phyloP scores from a whole-genome alignment of 148 eudicot species.

The Fallopia convolvulus region DNA sequence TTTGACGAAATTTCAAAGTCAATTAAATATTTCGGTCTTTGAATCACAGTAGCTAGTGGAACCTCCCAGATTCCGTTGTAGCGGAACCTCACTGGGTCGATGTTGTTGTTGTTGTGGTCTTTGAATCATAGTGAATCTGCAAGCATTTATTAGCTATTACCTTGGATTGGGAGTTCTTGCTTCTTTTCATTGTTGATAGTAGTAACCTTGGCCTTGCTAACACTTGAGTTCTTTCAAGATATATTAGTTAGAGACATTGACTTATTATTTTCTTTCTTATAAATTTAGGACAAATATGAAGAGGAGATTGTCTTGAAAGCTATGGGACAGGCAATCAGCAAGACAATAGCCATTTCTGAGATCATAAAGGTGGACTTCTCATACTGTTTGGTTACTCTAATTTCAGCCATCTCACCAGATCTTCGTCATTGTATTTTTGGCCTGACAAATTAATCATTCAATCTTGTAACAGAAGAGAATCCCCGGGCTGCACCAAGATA shows the following conservation, averaged over 20 bases:
- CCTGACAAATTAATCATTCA: constrained; percentile 10
- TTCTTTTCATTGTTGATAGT: no score
- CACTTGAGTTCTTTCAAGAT: neutral
- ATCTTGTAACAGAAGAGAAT: constrained; percentile 54
- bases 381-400: neutral
- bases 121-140: neutral
- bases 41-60: no score
- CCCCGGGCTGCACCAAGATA: constrained; percentile 77
- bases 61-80: no score
- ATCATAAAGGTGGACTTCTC: constrained; percentile 52
- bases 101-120: no score
- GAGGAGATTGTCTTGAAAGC: constrained; percentile 85
- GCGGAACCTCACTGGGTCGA: no score
- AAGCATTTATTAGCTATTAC: neutral
- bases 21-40: neutral
- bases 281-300: constrained; percentile 50
- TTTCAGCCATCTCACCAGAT: neutral
- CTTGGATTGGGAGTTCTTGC: neutral
- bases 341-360: constrained; percentile 84
- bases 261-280: neutral
- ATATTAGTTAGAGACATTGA: neutral
- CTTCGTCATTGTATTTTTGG: neutral
- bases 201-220: no score
- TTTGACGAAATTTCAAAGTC: no score
- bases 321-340: constrained; percentile 96